A percentile compares a stretch with the other conserved stretches of the same genome.
Evolutionary conservation across 768 basidiomycete species (phyloP).

Genomic region (Saitozyma podzolica): DNA sequence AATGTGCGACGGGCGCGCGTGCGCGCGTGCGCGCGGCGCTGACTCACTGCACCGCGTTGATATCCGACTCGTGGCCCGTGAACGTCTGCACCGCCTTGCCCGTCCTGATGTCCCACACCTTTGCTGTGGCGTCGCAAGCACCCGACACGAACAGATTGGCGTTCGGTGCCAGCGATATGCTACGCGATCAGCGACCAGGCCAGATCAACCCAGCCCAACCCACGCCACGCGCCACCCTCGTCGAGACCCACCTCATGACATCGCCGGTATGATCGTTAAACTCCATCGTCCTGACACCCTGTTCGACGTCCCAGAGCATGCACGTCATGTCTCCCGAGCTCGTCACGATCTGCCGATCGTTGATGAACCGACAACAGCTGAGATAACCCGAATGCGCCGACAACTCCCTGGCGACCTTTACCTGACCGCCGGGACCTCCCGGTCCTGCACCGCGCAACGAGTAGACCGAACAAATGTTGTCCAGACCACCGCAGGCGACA

Average conservation of each 20-base stretch:
- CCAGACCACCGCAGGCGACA: slow-evolving; percentile 96
- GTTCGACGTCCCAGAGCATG: slow-evolving; percentile 99
- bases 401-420: slow-evolving; percentile 89
- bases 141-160: slow-evolving; percentile 97
- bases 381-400: slow-evolving; percentile 98
- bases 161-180: slow-evolving; percentile 89
- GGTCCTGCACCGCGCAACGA: slow-evolving; percentile 68
- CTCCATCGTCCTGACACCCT: slow-evolving; percentile 94
- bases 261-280: slow-evolving; percentile 99
- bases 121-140: slow-evolving; percentile 96
- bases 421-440: slow-evolving; percentile 58
- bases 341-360: slow-evolving; percentile 97
- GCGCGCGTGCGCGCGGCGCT: not conserved
- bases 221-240: not conserved
- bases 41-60: slow-evolving; percentile 95
- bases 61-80: slow-evolving; percentile 96
- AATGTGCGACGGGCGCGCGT: too few species aligned
- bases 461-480: slow-evolving; percentile 99
- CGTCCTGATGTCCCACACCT: slow-evolving; percentile 97
- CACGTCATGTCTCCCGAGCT: slow-evolving; percentile 99
- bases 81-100: slow-evolving; percentile 98
- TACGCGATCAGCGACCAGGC: slow-evolving; percentile 48
- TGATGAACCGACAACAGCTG: slow-evolving; percentile 97
- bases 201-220: not conserved
- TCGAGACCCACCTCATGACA: slow-evolving; percentile 84